Conservation (phyloP, 768 basidiomycete species). For the Tephrocybe sp. region DNA sequence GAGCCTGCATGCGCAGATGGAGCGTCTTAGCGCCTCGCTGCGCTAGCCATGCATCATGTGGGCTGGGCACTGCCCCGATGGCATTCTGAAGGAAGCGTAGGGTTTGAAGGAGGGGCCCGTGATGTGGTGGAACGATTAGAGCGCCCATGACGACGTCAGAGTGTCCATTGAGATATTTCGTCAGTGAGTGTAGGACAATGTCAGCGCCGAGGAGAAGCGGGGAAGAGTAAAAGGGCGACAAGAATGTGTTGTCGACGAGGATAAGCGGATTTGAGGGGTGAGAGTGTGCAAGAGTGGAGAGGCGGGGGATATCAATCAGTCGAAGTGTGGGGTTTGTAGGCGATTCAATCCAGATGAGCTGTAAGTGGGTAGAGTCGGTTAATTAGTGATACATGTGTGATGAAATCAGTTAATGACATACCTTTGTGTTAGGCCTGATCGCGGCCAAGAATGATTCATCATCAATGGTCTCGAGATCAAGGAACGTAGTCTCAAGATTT, state of each 20-base stretch:
- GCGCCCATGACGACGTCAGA: constrained; percentile 92
- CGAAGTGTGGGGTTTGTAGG: constrained; percentile 95
- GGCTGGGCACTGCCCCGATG: constrained; percentile 77
- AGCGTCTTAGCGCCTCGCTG: constrained; percentile 92
- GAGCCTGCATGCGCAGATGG: constrained; percentile 80
- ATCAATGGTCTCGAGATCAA: constrained; percentile 72
- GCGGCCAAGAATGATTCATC: constrained; percentile 65
- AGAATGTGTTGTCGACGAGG: constrained; percentile 92
- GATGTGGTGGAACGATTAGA: constrained; percentile 62
- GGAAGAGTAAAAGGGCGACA: constrained; percentile 88
- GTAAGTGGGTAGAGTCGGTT: neutral
- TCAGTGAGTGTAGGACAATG: constrained; percentile 79
- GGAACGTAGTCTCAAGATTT: constrained; percentile 68
- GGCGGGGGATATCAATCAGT: constrained; percentile 74
- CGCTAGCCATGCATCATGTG: constrained; percentile 89
- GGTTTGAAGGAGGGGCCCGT: constrained; percentile 42
- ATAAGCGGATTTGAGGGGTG: constrained; percentile 71
- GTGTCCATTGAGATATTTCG: constrained; percentile 94
- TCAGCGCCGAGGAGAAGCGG: constrained; percentile 86
- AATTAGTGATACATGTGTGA: neutral
- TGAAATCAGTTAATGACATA: constrained; percentile 26
- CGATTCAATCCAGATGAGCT: constrained; percentile 94
- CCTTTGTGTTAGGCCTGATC: constrained; percentile 79
- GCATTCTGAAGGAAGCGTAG: constrained; percentile 91
- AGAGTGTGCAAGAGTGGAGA: constrained; percentile 61